Conservation (phyloP, 2,329 filamentous ascomycete genomes). For the Cladosporium sphaerospermum region DNA sequence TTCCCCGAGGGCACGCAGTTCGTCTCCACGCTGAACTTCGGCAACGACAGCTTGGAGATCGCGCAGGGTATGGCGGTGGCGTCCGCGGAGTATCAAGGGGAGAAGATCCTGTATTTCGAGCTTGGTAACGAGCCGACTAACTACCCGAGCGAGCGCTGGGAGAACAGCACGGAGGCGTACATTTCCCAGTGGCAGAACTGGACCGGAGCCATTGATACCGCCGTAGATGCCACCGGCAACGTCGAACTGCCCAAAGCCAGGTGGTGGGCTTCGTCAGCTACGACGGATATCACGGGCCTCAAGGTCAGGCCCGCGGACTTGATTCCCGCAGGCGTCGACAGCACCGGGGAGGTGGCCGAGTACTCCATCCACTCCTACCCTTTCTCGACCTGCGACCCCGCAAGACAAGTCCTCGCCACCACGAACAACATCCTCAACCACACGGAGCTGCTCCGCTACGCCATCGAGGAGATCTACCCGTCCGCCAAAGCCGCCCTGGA, state of each 20-base stretch:
- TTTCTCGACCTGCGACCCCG: constrained; percentile 26
- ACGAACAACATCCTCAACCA: constrained; percentile 27
- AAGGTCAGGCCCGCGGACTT: constrained; percentile 25
- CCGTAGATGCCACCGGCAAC: constrained; percentile 16
- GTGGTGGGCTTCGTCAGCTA: constrained; percentile 27
- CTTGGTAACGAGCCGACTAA: constrained; percentile 29
- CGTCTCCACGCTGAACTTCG: constrained; percentile 27
- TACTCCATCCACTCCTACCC: constrained; percentile 28
- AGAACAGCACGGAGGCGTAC: constrained; percentile 23
- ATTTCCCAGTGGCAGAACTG: constrained; percentile 28
- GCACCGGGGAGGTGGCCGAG: constrained; percentile 21
- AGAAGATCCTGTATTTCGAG: constrained; percentile 23
- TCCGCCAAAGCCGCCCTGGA: constrained; percentile 25
- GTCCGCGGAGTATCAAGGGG: constrained; percentile 23
- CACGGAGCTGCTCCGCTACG: constrained; percentile 22
- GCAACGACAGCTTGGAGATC: constrained; percentile 25
- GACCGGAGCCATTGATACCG: constrained; percentile 23
- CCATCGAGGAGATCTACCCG: constrained; percentile 25
- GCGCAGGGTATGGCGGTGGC: constrained; percentile 25
- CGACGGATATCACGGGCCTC: constrained; percentile 23
- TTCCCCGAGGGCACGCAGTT: constrained; percentile 26
- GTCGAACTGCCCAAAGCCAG: constrained; percentile 13
- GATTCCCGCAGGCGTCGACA: constrained; percentile 25
- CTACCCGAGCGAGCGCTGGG: constrained; percentile 21
- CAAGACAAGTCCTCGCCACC: constrained; percentile 20